These are phyloP conservation scores for Sporothrix globosa DNA, from an alignment of 2,329 filamentous ascomycete genomes.

Conservation along the genomic window DNA sequence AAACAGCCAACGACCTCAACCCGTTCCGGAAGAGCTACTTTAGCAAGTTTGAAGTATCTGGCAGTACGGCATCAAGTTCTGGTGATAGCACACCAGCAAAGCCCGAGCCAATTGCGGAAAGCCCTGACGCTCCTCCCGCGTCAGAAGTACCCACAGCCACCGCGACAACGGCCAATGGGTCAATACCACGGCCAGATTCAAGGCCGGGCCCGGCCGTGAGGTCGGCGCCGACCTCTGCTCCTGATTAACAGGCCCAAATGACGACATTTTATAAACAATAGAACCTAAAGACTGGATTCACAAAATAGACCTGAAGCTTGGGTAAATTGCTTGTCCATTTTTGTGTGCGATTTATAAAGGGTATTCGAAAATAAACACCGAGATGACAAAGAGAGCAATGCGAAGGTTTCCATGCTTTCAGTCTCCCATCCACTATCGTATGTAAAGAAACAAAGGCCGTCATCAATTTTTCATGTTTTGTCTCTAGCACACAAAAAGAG, in stretches of 20 bases:
- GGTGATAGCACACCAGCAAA: neutral
- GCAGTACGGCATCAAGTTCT: neutral
- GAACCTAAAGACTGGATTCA: neutral
- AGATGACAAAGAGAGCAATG: neutral
- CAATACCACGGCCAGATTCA: conserved; percentile 20
- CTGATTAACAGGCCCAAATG: conserved; percentile 8
- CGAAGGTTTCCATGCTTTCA: neutral
- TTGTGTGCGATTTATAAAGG: conserved; percentile 12
- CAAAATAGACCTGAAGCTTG: neutral
- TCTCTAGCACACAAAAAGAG: too few species aligned
- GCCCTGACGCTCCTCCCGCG: neutral
- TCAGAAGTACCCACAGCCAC: neutral
- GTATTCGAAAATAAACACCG: conserved; percentile 3
- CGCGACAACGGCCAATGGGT: neutral
- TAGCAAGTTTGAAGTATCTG: conserved; percentile 52
- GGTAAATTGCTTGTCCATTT: conserved; percentile 19
- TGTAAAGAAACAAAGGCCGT: too few species aligned
- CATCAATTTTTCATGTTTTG: conserved; percentile 9
- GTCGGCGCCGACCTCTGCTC: conserved; percentile 10
- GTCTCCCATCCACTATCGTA: neutral
- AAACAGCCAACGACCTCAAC: conserved; percentile 62
- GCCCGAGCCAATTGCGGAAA: conserved; percentile 9
- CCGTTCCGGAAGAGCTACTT: conserved; percentile 64
- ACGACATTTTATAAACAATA: neutral
- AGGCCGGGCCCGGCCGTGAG: neutral